Percentiles rank a stretch among this genome's conserved stretches.
Conservation (phyloP, 345 rosid species). For the Noccaea bulbosa region DNA sequence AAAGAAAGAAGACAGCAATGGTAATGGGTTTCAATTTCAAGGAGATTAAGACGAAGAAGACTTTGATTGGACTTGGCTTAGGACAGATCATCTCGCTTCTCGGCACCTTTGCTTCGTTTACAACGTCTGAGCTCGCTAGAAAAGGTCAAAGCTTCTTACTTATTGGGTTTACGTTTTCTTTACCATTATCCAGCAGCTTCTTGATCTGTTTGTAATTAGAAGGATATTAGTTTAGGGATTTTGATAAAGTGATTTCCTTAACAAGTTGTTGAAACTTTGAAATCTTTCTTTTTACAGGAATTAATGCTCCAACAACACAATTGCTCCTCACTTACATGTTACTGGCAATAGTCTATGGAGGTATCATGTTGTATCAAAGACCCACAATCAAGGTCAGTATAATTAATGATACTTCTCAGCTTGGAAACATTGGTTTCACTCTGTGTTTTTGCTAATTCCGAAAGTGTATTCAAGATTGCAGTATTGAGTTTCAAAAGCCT, state of each 20-base stretch:
- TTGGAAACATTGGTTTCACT: conserved; percentile 17
- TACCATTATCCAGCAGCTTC: background rate
- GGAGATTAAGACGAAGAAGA: conserved; percentile 58
- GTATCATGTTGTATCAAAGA: conserved; percentile 52
- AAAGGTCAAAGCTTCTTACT: conserved; percentile 50
- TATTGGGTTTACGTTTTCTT: background rate
- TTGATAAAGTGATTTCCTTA: background rate
- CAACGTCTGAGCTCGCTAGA: conserved; percentile 66
- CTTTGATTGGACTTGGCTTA: conserved; percentile 66
- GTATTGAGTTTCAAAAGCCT: background rate
- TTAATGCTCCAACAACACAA: conserved; percentile 67
- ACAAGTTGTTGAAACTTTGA: background rate
- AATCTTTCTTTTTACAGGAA: conserved; percentile 43
- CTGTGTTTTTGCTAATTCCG: too few relatives aligned
- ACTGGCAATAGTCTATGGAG: conserved; percentile 60
- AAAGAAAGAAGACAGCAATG: conserved; percentile 22
- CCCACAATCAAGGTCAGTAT: conserved; percentile 52
- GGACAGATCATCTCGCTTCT: conserved; percentile 81
- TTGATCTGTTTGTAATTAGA: background rate
- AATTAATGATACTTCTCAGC: conserved; percentile 10
- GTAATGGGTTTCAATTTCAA: conserved; percentile 36
- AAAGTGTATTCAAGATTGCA: background rate
- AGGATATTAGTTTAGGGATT: background rate
- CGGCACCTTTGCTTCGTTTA: conserved; percentile 53
- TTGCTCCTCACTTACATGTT: conserved; percentile 53